Conservation (phyloP, 345 rosid genomes). For the Eucalyptus pauciflora region DNA sequence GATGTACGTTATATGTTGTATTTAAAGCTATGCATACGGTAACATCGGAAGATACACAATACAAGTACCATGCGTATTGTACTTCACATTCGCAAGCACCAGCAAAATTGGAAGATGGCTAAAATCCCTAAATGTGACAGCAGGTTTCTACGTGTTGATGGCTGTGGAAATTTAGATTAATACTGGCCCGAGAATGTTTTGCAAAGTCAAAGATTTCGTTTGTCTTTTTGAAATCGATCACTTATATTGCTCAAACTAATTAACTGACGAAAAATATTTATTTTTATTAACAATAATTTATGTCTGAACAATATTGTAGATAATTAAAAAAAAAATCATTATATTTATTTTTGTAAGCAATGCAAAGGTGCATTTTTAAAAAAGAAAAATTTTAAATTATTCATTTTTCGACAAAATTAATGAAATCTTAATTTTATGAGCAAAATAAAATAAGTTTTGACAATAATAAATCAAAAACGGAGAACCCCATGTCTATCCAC, state of each 20-base stretch:
- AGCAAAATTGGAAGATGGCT: neutral
- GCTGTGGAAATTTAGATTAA: no score
- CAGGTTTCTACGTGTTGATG: neutral
- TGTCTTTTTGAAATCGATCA: no score
- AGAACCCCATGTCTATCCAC: neutral
- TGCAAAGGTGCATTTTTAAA: neutral
- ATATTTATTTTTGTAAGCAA: no score
- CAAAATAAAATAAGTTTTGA: no score
- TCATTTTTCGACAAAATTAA: no score
- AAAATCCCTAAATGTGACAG: no score
- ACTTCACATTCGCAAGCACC: neutral
- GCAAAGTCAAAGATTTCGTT: neutral
- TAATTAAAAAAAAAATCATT: accelerated
- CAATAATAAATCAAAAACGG: neutral
- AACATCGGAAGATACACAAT: neutral
- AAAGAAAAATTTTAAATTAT: no score
- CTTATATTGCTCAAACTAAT: neutral
- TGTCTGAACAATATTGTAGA: no score
- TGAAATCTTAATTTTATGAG: neutral
- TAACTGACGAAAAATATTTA: no score
- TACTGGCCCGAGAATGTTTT: neutral
- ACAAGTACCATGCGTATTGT: no score
- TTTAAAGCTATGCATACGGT: neutral
- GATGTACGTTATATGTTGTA: neutral
- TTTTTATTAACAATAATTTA: no score